Base-by-base conservation (phyloP, 352 stramenopile genomes). In the Lagenidium sp. region DNA sequence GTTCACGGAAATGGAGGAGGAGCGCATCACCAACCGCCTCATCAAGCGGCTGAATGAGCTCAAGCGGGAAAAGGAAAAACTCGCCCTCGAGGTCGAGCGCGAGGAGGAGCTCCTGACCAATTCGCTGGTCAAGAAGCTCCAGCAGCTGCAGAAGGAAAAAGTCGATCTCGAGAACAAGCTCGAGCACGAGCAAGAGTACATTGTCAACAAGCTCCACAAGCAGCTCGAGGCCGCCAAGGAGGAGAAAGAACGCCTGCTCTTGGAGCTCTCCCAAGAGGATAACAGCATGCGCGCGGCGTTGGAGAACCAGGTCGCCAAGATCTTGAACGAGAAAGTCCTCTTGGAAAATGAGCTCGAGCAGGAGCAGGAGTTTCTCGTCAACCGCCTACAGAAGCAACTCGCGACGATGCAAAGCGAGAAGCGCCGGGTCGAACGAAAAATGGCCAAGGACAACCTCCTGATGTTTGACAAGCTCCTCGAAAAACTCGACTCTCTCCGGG, bases 111-210 rank as follows among this genome's bases (percentile, higher is more conserved):
- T 94, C 19, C 63, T 96, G 29, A 96, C 85, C 19, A 96, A 95
- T 63, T 90, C 54, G 38, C 61, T 96, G 20, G 76, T 88, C 44
- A 92, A 93, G 64, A 94, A 95, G 50, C 67, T 96, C n/a, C 68
- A 82, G 47, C 65, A 91, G 45, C 60, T 93, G 42, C 80, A 74
- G 40, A 78, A 82, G 42, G 85, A 96, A 54, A 96, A 96, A 48
- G 71, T 96, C 41, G 85, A 96, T 46, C 52, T 95, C 6, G 85
- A 96, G 60, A 96, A 96, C 63, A 89, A 94, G 51, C 71, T 96
- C 8, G 85, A 96, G 63, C 67, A 83, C 47, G 85, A 96, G 50
- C 83, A 96, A 60, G 85, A 96, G 45, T 95, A 94, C 60, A 90
- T 96, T 31, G 83, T 96, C 16, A 96, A 96, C 68, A 91, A 91